Percentiles rank a stretch among this genome's conserved stretches.
Evolutionary conservation across 73 alveolate species (phyloP).

Genomic region (Durusdinium trenchii): DNA sequence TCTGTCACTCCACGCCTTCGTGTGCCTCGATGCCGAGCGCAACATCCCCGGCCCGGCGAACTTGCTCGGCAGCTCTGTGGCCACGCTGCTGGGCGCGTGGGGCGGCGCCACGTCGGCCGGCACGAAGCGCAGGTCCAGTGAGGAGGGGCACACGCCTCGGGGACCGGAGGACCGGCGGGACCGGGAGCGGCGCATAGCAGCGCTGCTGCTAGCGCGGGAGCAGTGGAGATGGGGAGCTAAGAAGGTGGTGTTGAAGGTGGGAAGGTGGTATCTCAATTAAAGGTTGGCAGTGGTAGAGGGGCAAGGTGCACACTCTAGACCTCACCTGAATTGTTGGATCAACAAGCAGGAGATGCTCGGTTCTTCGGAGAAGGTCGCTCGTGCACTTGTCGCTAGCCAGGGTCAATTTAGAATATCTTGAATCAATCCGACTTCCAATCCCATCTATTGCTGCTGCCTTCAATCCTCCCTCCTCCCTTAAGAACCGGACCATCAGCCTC

Average conservation of each 20-base stretch:
- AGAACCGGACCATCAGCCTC: slow-evolving; percentile 79
- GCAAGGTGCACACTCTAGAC: no score
- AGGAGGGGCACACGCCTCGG: slow-evolving; percentile 54
- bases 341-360: no score
- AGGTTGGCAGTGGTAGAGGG: no score
- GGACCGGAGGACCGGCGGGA: no score
- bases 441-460: not conserved
- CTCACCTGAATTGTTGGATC: no score
- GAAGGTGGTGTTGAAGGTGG: no score
- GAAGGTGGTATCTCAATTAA: no score
- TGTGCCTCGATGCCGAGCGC: slow-evolving; percentile 67
- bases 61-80: slow-evolving; percentile 79
- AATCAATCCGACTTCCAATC: no score
- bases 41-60: slow-evolving; percentile 75
- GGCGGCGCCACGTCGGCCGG: slow-evolving; percentile 75
- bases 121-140: slow-evolving; percentile 83
- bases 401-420: no score
- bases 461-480: not conserved
- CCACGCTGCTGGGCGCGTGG: slow-evolving; percentile 42
- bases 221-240: no score
- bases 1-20: slow-evolving; percentile 39
- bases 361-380: no score
- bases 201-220: not conserved
- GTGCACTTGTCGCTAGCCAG: no score
- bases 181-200: not conserved